Percentiles rank a stretch among this genome's conserved stretches.
Conservation (phyloP, 2,329 filamentous ascomycete species). For the Keithomyces neogunnii region DNA sequence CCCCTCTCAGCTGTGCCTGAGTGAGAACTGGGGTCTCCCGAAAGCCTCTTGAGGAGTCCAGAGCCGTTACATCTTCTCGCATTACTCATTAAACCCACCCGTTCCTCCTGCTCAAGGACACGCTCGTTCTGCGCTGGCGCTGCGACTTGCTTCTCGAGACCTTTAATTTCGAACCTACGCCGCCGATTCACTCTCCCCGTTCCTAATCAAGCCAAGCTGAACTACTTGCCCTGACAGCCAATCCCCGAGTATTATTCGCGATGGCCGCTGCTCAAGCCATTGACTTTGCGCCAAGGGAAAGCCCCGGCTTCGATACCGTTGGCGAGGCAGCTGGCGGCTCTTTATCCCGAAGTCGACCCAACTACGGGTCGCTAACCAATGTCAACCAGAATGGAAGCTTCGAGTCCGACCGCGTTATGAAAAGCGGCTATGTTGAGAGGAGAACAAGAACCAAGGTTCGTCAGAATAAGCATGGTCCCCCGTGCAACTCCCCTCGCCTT, state of each 20-base stretch:
- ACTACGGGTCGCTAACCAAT: slow-evolving; percentile 63
- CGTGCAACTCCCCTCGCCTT: slow-evolving; percentile 5
- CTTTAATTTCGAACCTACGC: no score
- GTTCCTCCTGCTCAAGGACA: background rate
- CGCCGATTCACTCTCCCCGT: no score
- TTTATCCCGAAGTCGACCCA: slow-evolving; percentile 19
- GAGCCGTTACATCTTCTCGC: background rate
- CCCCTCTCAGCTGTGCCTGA: background rate
- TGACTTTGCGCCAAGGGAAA: slow-evolving; percentile 4
- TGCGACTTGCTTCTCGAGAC: background rate
- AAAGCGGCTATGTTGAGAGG: slow-evolving; percentile 78
- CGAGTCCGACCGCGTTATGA: slow-evolving; percentile 89
- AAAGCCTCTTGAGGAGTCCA: background rate
- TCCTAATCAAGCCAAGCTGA: no score
- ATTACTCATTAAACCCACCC: background rate
- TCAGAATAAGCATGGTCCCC: background rate
- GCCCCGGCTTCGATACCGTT: background rate
- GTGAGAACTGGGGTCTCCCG: no score
- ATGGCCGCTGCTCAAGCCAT: slow-evolving; percentile 15
- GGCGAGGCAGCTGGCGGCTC: slow-evolving; percentile 12
- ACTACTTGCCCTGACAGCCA: background rate
- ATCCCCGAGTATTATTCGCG: background rate
- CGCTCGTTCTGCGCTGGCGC: background rate
- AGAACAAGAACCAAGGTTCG: slow-evolving; percentile 86
- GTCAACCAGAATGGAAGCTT: slow-evolving; percentile 95